Evolutionary conservation across 2,329 filamentous ascomycete species (phyloP).

Genomic region (Trichophyton mentagrophytes): DNA sequence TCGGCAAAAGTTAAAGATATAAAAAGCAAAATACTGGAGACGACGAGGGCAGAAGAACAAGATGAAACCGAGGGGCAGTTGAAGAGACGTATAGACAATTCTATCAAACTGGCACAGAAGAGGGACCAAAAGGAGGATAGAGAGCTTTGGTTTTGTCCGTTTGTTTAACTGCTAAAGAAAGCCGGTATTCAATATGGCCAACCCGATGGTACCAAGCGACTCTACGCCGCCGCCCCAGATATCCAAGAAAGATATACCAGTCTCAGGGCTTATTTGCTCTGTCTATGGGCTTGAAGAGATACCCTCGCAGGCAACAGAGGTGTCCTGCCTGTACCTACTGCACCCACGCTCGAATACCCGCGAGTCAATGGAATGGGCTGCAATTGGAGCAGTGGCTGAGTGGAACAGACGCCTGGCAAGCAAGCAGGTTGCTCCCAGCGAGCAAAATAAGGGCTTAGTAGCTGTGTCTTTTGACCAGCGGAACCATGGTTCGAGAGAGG

Average conservation of each 20-base stretch:
- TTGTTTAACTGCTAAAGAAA: neutral
- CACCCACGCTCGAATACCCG: slow-evolving; percentile 63
- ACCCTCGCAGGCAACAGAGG: slow-evolving; percentile 37
- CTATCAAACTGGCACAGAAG: neutral
- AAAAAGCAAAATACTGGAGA: neutral
- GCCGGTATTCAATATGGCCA: slow-evolving; percentile 20
- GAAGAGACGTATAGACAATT: neutral
- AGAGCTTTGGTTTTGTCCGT: neutral
- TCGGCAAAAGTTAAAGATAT: neutral
- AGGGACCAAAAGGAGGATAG: neutral
- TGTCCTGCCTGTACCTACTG: slow-evolving; percentile 82
- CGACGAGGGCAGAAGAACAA: neutral
- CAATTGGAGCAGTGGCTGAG: slow-evolving; percentile 52
- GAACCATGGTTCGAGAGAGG: slow-evolving; percentile 69
- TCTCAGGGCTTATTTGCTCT: slow-evolving; percentile 66
- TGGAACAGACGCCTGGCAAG: slow-evolving; percentile 45
- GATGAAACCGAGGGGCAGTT: neutral
- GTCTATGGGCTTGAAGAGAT: slow-evolving; percentile 73
- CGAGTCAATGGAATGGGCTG: slow-evolving; percentile 63
- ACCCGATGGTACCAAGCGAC: slow-evolving; percentile 22
- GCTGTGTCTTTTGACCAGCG: slow-evolving; percentile 82
- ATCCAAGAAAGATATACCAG: slow-evolving; percentile 54
- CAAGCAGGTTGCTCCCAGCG: slow-evolving; percentile 17
- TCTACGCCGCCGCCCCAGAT: slow-evolving; percentile 25
- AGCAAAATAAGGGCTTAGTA: slow-evolving; percentile 49